Base-by-base conservation (phyloP, 768 basidiomycete species). In the Piloderma croceum region DNA sequence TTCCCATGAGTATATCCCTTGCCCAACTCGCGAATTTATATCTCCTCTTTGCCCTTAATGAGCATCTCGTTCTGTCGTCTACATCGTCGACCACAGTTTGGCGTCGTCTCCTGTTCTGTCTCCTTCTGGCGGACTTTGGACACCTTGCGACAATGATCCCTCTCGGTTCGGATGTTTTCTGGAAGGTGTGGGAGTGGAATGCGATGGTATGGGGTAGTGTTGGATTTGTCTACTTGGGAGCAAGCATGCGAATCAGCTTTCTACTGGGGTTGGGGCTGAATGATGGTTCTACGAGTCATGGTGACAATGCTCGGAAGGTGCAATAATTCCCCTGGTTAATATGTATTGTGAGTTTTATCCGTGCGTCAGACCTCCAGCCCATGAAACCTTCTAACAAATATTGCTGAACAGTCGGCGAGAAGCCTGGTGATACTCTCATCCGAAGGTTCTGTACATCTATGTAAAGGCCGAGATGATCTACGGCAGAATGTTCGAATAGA, bases 181-280 rank as follows among this genome's bases (percentile, higher is more conserved):
- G 69, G 65, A 54, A 57, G 15, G 56, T 69, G n/a, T 61, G 61
- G 64, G 61, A 60, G 27, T 75, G 72, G 73, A 73, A 72, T 46
- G 70, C 70, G 38, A 73, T 75, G 73, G 59, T 61, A 18, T 75
- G 69, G 71, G 72, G 74, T 1, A 74, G 71, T 34, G 65, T 74
- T n/a, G 73, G 71, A 10, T 74, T 74, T 34, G 73, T 74, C 6
- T 75, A 73, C 41, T 34, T 60, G 9, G 73, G 73, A 2, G 73
- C 71, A 25, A 54, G 54, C 3, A 63, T 68, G 64, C 54, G 72
- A 43, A 61, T 65, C 27, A 60, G 60, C 18, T 74, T 75, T 47
- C 48, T 68, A 33, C 31, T 50, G 31, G 66, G 65, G 6, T 15
- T 68, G 15, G 69, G 71, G 15, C 31, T 64, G 29, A n/a, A n/a